Evolutionary conservation across 306 rosid species (phyloP), one percentile per base, ranked within the genome.

Genomic region (Prunus mongolica): DNA sequence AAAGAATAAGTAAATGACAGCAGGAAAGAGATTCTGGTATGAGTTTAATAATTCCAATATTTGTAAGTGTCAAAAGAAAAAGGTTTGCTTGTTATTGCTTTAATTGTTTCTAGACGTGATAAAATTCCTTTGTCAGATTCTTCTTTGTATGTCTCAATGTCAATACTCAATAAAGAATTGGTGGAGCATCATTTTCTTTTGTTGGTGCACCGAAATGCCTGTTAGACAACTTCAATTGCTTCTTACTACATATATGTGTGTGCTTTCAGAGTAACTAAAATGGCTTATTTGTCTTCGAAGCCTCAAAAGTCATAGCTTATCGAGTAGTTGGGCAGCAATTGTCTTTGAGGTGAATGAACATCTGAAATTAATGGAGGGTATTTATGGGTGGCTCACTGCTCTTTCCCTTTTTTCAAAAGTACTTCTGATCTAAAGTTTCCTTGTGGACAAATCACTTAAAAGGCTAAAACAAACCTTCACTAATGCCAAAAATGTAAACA

Each of bases 171-270:
- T 61, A 74, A 74, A 77, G 49, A 55, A 76, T 34, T 67, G 86
- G 84, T 85, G 63, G 76, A 82, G 74, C 64, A 64, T 82, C 84
- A 69, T 69, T 81, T 82, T 85, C 75, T 25, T 25, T 25, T 71
- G 76, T 76, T 69, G 93, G 88, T 88, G 80, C 87, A 90, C 85
- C 85, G 75, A 82, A 84, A 56, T 27, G 38, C 74, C 46, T 57
- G 8, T 72, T 74, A 19, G 85, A 82, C 76, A 83, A 66, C 27
- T 73, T 69, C 81, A 71, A 75, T 81, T 78, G 73, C 81, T 80
- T 85, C 85, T 82, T 69, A 64, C 64, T 58, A 63, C 14, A 28
- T 75, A 76, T 41, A 69, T 52, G 68, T 50, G 18, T 52, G 57
- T 52, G 57, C 57, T 52, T 16, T 14, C 57, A 16, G 19, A 52